A percentile compares a stretch with the other conserved stretches of the same genome.
These are phyloP conservation scores for Oleoguttula mirabilis DNA, from an alignment of 495 filamentous ascomycete species.

Conservation along the genomic window DNA sequence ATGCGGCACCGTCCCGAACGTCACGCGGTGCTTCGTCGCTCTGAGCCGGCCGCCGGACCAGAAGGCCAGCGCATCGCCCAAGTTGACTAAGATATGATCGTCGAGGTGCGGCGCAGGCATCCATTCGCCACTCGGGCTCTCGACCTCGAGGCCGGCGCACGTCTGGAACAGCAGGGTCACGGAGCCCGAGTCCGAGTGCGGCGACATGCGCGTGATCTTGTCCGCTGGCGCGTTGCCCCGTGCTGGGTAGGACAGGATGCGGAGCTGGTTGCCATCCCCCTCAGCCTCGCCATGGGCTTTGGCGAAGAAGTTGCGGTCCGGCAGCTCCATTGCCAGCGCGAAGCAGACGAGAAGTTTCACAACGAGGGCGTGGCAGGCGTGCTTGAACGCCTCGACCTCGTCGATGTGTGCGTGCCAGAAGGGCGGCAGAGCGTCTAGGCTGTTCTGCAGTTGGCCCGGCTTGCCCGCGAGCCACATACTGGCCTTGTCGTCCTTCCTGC, in stretches of 20 bases:
- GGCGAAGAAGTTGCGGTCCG: conserved; percentile 11
- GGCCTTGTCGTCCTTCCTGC: conserved; percentile 9
- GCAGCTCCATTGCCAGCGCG: conserved; percentile 11
- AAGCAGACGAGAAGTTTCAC: conserved; percentile 15
- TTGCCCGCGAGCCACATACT: conserved; percentile 12
- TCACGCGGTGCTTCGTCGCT: conserved; percentile 9
- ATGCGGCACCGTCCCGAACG: conserved; percentile 7
- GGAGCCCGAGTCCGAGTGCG: conserved; percentile 12
- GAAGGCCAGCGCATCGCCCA: conserved; percentile 12
- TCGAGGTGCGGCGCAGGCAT: conserved; percentile 8
- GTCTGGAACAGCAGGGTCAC: conserved; percentile 13
- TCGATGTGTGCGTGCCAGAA: conserved; percentile 5
- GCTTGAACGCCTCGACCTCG: conserved; percentile 7
- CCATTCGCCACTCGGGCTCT: conserved; percentile 5
- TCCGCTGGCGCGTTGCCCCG: not conserved
- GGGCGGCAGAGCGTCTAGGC: conserved; percentile 3
- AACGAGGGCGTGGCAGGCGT: conserved; percentile 1
- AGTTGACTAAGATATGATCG: conserved; percentile 7
- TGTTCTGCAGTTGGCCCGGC: not conserved
- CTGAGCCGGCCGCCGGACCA: conserved; percentile 12
- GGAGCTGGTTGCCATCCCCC: conserved; percentile 8
- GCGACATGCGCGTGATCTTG: conserved; percentile 8
- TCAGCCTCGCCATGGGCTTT: conserved; percentile 11
- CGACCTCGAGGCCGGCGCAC: conserved; percentile 6
- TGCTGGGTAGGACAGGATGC: conserved; percentile 10